Evolutionary conservation across 148 eudicot species (phyloP).

Genomic region (Silene uniflora): DNA sequence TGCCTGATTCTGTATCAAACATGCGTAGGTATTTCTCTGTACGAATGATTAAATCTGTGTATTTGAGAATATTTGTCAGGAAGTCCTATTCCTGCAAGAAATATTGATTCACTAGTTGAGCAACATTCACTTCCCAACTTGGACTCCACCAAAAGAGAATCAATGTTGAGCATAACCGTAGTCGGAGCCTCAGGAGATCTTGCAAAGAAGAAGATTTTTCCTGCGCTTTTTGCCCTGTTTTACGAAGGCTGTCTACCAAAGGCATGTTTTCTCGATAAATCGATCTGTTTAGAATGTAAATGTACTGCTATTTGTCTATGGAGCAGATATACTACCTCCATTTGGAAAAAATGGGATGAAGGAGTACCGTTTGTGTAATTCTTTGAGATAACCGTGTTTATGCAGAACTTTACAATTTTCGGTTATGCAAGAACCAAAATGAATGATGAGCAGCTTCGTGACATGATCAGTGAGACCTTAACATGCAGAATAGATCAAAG

Average conservation of each 20-base stretch:
- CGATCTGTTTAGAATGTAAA: neutral
- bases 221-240: conserved; percentile 84
- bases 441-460: conserved; percentile 68
- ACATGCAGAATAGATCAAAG: conserved; percentile 81
- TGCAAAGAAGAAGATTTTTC: conserved; percentile 88
- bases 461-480: conserved; percentile 66
- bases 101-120: conserved; percentile 17
- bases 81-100: conserved; percentile 35
- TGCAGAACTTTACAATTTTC: conserved; percentile 62
- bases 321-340: too few relatives aligned
- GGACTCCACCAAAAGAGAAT: conserved; percentile 29
- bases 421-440: conserved; percentile 77
- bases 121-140: conserved; percentile 23
- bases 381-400: neutral
- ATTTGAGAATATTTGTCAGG: conserved; percentile 39
- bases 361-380: neutral
- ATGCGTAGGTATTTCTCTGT: neutral
- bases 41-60: neutral
- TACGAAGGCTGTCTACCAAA: conserved; percentile 67
- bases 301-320: neutral
- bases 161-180: conserved; percentile 67
- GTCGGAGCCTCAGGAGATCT: conserved; percentile 95
- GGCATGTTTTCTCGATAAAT: conserved; percentile 29
- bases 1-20: neutral
- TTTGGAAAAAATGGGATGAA: too few relatives aligned